Evolutionary conservation across 768 basidiomycete species (phyloP).

Genomic region (Leccinum longicurvipes): DNA sequence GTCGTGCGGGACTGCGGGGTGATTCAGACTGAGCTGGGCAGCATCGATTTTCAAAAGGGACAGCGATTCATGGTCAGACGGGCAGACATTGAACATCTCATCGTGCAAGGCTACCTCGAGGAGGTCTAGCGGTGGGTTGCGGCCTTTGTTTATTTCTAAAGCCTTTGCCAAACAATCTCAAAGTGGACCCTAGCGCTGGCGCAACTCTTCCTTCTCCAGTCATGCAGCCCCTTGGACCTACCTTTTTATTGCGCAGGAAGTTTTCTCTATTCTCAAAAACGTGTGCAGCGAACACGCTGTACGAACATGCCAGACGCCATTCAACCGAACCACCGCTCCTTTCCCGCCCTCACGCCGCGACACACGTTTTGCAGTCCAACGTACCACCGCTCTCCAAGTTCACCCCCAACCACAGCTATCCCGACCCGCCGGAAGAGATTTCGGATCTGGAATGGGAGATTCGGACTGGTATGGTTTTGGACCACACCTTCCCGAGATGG

Average conservation of each 20-base stretch:
- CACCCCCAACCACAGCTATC: constrained; percentile 15
- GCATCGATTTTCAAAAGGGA: constrained; percentile 86
- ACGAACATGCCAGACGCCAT: constrained; percentile 3
- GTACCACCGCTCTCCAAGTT: constrained; percentile 21
- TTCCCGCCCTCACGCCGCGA: neutral
- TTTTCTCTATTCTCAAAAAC: neutral
- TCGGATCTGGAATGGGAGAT: constrained; percentile 78
- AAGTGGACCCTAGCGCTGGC: neutral
- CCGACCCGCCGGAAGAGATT: constrained; percentile 26
- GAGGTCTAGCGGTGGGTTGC: constrained; percentile 50
- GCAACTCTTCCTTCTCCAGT: neutral
- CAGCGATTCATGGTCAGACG: constrained; percentile 86
- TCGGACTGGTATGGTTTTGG: constrained; percentile 54
- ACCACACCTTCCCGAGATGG: constrained; percentile 12
- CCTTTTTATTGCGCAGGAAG: neutral
- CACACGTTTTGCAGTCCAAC: constrained; percentile 5
- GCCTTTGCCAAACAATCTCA: constrained; percentile 25
- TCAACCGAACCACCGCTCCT: constrained; percentile 17
- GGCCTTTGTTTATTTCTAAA: constrained; percentile 21
- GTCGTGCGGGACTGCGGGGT: constrained; percentile 89
- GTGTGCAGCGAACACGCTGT: neutral
- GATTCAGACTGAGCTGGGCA: constrained; percentile 89
- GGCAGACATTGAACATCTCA: constrained; percentile 89
- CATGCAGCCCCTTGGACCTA: constrained; percentile 13
- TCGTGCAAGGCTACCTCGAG: constrained; percentile 91